Base-by-base conservation (phyloP, 2,329 filamentous ascomycete genomes). In the Clonostachys rhizophaga region DNA sequence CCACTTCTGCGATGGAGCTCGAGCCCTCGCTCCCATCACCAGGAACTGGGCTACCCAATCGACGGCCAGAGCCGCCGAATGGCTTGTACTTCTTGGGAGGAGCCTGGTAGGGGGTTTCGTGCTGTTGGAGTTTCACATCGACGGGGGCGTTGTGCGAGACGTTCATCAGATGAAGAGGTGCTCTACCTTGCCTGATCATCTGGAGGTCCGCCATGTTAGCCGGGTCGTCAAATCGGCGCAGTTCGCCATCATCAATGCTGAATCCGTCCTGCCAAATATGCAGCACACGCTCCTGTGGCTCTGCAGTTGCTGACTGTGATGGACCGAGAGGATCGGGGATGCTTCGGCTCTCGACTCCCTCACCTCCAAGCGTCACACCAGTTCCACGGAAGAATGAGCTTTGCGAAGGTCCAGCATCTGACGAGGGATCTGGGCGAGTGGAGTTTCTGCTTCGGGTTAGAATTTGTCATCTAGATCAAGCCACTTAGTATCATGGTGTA, bases 251-350 rank as follows among this genome's bases (percentile, higher is more conserved):
- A 50, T 91, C 89, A 50, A 95, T 83, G 53, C 87, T 92, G 69
- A 94, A 92, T 13, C 89, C 89, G 60, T 95, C 85, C 40, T 79
- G 77, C 89, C 89, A 95, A 41, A 94, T 76, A 58, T 92, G 89
- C 46, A 95, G 74, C 11, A 82, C 78, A 44, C 88, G 83, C 44
- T 82, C 81, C 50, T 87, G 81, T 6, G 79, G 76, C 34, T 76
- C 70, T 2, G 61, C 52, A 14, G 53, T 59, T n/a, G 55, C 39
- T 10, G 59, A 33, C 20, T 53, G 55, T 54, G 65, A 17, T 54
- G 57, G 50, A 5, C 64, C 63, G 0, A 51, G 65, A 30, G 86
- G 80, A 53, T 88, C 83, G 40, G 83, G 81, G 44, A 94, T 79
- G 20, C 72, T 71, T 49, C 83, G 80, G 55, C 86, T 91, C 49